Evolutionary conservation across 2,329 filamentous ascomycete genomes (phyloP).

Genomic region (Scleromitrula shiraiana): DNA sequence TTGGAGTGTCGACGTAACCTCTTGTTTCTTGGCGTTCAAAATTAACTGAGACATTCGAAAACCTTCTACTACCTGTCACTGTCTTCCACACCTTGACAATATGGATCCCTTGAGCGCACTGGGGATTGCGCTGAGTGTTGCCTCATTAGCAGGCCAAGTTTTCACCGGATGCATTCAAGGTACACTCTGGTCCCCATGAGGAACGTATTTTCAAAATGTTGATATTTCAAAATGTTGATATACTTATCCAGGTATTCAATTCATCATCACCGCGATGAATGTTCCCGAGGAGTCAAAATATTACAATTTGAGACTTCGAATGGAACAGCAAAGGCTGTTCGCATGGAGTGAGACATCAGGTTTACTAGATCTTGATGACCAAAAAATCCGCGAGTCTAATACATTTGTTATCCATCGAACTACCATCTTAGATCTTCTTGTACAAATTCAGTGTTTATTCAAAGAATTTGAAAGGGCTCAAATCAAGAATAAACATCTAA

Average conservation of each 20-base stretch:
- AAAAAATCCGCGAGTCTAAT: slow-evolving; percentile 38
- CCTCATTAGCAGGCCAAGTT: slow-evolving; percentile 39
- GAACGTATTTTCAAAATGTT: too few relatives aligned
- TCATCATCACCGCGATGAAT: slow-evolving; percentile 40
- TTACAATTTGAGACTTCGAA: slow-evolving; percentile 40
- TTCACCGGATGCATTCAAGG: slow-evolving; percentile 41
- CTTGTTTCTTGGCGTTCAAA: too few relatives aligned
- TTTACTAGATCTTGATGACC: slow-evolving; percentile 36
- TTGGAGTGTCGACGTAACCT: too few relatives aligned
- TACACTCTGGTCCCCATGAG: too few relatives aligned
- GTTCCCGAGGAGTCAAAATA: slow-evolving; percentile 42
- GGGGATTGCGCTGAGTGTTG: slow-evolving; percentile 32
- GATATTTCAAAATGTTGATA: slow-evolving; percentile 9
- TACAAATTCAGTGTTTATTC: slow-evolving; percentile 41
- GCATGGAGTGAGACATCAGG: slow-evolving; percentile 44
- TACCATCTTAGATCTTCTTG: slow-evolving; percentile 40
- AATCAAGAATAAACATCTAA: slow-evolving; percentile 33
- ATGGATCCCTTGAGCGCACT: slow-evolving; percentile 29
- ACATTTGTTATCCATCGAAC: slow-evolving; percentile 41
- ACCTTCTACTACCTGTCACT: slow-evolving; percentile 3
- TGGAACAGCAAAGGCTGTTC: slow-evolving; percentile 43
- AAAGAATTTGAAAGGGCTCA: slow-evolving; percentile 39
- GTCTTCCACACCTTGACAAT: background rate
- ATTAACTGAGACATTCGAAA: too few relatives aligned
- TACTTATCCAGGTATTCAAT: slow-evolving; percentile 35